These are phyloP conservation scores for Trichoderma koningiopsis DNA, from an alignment of 2,329 filamentous ascomycete species.

Conservation along the genomic window DNA sequence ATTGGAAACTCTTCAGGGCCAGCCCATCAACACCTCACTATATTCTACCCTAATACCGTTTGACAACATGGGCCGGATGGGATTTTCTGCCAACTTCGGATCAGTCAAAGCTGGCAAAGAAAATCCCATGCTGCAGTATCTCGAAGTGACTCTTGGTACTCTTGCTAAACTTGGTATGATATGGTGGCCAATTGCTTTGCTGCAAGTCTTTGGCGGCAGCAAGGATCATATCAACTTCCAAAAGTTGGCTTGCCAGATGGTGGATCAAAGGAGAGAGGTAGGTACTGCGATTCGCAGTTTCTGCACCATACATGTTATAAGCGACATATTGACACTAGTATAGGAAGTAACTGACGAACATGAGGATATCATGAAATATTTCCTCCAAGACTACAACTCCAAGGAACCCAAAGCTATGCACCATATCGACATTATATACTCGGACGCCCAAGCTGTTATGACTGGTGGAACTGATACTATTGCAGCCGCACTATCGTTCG, in stretches of 20 bases:
- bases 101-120: slow-evolving; percentile 32
- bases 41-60: slow-evolving; percentile 35
- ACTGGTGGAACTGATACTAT: slow-evolving; percentile 27
- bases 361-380: slow-evolving; percentile 34
- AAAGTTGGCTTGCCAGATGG: not conserved
- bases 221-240: not conserved
- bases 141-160: slow-evolving; percentile 30
- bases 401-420: slow-evolving; percentile 31
- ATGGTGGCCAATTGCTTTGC: slow-evolving; percentile 31
- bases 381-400: slow-evolving; percentile 31
- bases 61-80: slow-evolving; percentile 37
- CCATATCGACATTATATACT: slow-evolving; percentile 30
- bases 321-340: not conserved
- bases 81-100: slow-evolving; percentile 33
- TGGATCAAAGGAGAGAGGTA: not conserved
- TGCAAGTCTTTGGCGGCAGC: slow-evolving; percentile 23
- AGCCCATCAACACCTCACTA: slow-evolving; percentile 31
- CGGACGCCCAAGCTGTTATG: slow-evolving; percentile 31
- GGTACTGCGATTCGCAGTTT: not conserved
- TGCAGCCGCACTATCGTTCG: not conserved
- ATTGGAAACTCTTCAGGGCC: slow-evolving; percentile 27
- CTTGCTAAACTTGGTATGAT: slow-evolving; percentile 29
- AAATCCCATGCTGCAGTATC: slow-evolving; percentile 30
- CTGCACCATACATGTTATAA: not conserved
- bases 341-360: slow-evolving; percentile 26